Conservation (phyloP, 805 yeast genomes). For the Brettanomyces naardenensis region DNA sequence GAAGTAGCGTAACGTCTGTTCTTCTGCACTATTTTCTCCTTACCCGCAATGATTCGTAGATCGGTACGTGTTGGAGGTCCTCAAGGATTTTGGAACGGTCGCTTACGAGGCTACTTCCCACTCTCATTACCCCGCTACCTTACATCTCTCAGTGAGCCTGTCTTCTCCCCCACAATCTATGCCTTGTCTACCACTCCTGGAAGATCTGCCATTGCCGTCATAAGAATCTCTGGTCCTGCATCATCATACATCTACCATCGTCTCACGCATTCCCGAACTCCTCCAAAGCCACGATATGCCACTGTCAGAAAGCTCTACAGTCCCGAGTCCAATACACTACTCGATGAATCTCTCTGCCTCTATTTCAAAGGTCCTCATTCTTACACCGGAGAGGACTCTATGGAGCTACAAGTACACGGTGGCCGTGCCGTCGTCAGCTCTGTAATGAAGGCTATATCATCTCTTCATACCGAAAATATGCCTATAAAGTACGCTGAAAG, state of each 20-base stretch:
- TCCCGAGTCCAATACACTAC: conserved; percentile 28
- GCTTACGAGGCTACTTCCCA: too few species aligned
- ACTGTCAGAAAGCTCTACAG: conserved; percentile 48
- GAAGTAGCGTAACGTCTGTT: too few species aligned
- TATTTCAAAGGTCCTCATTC: conserved; percentile 68
- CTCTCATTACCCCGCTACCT: too few species aligned
- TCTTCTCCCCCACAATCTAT: conserved; percentile 78
- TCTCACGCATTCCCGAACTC: conserved; percentile 33
- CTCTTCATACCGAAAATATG: conserved; percentile 37
- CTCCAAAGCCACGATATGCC: conserved; percentile 47
- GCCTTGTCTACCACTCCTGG: conserved; percentile 84
- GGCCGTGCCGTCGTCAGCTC: conserved; percentile 78
- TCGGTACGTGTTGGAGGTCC: too few species aligned
- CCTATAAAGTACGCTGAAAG: conserved; percentile 77
- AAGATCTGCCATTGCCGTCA: conserved; percentile 78
- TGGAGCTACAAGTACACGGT: conserved; percentile 92
- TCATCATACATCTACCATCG: conserved; percentile 35
- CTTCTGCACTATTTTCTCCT: too few species aligned
- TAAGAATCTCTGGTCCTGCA: conserved; percentile 73
- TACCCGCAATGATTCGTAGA: too few species aligned
- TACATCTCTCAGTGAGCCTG: too few species aligned
- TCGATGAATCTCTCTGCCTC: conserved; percentile 73
- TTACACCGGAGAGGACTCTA: conserved; percentile 86
- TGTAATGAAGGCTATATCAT: conserved; percentile 54
- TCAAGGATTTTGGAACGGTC: too few species aligned